Evolutionary conservation across 768 basidiomycete genomes (phyloP).

Genomic region (Tricholoma terreum): DNA sequence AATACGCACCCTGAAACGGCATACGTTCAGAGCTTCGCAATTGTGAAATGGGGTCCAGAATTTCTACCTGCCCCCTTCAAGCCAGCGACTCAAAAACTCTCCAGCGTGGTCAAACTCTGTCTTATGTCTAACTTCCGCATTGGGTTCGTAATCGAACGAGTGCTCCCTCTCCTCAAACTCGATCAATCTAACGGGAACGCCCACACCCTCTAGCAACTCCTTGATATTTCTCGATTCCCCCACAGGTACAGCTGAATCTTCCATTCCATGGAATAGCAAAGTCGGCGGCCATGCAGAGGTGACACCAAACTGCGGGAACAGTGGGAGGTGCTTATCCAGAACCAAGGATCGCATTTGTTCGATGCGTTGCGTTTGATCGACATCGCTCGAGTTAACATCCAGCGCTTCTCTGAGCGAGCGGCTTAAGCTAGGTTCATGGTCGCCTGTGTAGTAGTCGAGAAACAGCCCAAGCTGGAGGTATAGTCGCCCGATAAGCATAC

Average conservation of each 20-base stretch:
- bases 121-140: slow-evolving; percentile 40
- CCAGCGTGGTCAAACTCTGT: slow-evolving; percentile 33
- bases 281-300: slow-evolving; percentile 41
- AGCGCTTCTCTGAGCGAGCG: slow-evolving; percentile 30
- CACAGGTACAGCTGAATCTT: slow-evolving; percentile 44
- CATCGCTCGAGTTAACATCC: not conserved
- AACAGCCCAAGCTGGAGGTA: slow-evolving; percentile 57
- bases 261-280: slow-evolving; percentile 45
- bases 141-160: slow-evolving; percentile 46
- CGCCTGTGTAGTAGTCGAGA: slow-evolving; percentile 57
- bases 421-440: slow-evolving; percentile 48
- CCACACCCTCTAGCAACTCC: slow-evolving; percentile 24
- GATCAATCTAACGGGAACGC: slow-evolving; percentile 9
- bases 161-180: slow-evolving; percentile 37
- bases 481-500: slow-evolving; percentile 55
- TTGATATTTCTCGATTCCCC: slow-evolving; percentile 38
- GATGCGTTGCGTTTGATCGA: not conserved
- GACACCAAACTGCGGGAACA: slow-evolving; percentile 47
- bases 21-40: not conserved
- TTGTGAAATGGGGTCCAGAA: not conserved
- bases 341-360: slow-evolving; percentile 17
- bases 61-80: not conserved
- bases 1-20: not conserved
- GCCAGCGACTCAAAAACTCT: slow-evolving; percentile 30
- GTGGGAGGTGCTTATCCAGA: slow-evolving; percentile 24